Evolutionary conservation across 345 rosid genomes (phyloP), one percentile per base, ranked within the genome.

Genomic region (Citrus mangshanensis): DNA sequence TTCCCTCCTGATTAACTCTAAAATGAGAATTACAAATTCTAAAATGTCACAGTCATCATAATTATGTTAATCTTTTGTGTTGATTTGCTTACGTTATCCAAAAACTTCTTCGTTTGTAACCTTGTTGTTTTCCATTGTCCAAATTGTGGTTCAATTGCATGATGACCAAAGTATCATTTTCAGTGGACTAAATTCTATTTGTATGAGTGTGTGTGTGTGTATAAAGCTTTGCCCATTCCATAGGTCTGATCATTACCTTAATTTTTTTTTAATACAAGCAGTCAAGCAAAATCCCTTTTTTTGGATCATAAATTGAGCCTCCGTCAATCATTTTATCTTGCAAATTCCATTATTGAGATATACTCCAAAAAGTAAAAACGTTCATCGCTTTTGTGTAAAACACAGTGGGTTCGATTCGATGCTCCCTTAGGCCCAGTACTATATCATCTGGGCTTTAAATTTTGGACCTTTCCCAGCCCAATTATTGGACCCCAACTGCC

Each of bases 21-120:
- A 46, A 1, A 73, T 70, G 35, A 30, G 35, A 75, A 42, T 60
- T 66, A 25, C 51, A 67, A 21, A 55, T 60, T 42, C 70, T 68
- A 68, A 56, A 58, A 66, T n/a, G 60, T 61, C 75, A 83, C 73
- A 72, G 77, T 66, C 70, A 67, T 66, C 69, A 68, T 83, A 73
- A 72, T 84, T 59, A 35, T 77, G 75, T 70, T 68, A 59, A 69
- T 77, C 74, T 77, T 37, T 27, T 25, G 28, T 25, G 28, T 21
- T 22, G 82, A 77, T 80, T 16, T 30, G 81, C 82, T 84, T 66
- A 59, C 72, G 68, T 75, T 78, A 28, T 75, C 75, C 22, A 74
- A 66, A 66, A 72, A 71, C 75, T 73, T 60, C 75, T 76, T 59
- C 7, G 24, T 64, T 69, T 68, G 62, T 42, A 66, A n/a, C 46